These are phyloP conservation scores for Oryza glaberrima DNA, from an alignment of 176 grass and related monocot genomes.

Conservation along the genomic window DNA sequence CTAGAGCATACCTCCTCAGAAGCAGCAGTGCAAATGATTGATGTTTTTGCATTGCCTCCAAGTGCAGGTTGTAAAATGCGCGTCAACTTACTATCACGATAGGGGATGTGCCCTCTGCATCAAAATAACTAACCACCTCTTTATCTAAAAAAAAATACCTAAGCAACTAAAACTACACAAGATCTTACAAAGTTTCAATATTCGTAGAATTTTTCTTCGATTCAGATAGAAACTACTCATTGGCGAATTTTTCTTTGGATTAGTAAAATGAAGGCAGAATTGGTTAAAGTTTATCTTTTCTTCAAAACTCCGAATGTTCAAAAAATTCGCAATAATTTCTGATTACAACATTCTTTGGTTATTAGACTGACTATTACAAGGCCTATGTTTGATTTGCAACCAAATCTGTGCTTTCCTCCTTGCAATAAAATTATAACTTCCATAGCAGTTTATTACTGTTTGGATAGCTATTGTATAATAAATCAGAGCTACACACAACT, in stretches of 20 bases:
- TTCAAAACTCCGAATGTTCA: background rate
- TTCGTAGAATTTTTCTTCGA: background rate
- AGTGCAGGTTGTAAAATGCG: slow-evolving; percentile 93
- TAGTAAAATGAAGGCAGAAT: slow-evolving; percentile 15
- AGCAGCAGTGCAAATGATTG: slow-evolving; percentile 92
- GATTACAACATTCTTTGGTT: background rate
- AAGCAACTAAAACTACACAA: background rate
- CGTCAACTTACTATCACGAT: slow-evolving; percentile 97
- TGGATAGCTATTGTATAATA: background rate
- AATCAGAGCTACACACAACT: background rate
- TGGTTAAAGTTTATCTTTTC: background rate
- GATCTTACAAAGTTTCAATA: background rate
- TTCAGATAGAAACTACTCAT: background rate
- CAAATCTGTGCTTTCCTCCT: background rate
- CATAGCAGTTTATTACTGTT: background rate
- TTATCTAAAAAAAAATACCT: background rate
- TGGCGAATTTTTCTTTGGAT: background rate
- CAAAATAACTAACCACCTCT: slow-evolving; percentile 32
- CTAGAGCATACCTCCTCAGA: slow-evolving; percentile 77
- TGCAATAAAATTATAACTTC: background rate
- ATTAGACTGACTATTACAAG: background rate
- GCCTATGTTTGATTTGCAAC: background rate
- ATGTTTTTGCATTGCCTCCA: slow-evolving; percentile 98
- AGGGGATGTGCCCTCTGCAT: slow-evolving; percentile 95
- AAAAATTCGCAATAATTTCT: slow-evolving; percentile 2